Conservation (phyloP, 345 rosid species). For the Eucalyptus sp. region DNA sequence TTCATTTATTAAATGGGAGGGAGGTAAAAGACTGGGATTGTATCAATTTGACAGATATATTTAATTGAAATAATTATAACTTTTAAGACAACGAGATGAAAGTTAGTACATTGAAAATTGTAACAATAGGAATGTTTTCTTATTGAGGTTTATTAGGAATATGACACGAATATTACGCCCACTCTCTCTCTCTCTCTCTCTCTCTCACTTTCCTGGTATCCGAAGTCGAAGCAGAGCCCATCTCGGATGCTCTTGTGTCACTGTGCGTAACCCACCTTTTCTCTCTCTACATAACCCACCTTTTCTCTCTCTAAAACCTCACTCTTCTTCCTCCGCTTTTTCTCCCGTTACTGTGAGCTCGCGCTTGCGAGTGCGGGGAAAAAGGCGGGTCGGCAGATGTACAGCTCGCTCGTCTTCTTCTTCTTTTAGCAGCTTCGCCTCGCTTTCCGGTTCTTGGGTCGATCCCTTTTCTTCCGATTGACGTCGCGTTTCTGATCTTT, state of each 20-base stretch:
- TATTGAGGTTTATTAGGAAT: not conserved
- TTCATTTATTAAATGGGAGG: not conserved
- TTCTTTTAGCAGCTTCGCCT: not conserved
- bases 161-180: not conserved
- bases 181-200: not conserved
- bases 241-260: not conserved
- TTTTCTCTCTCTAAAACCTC: not conserved
- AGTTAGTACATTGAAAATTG: not conserved
- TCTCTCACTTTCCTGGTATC: not conserved
- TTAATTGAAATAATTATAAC: not conserved
- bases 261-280: not conserved
- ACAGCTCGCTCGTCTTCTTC: not conserved
- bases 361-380: not conserved
- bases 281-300: not conserved
- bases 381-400: not conserved
- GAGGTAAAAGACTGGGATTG: not conserved
- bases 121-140: not conserved
- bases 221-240: not conserved
- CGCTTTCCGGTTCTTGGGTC: not conserved
- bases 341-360: not conserved
- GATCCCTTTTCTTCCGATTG: not conserved
- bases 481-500: not conserved
- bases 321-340: not conserved
- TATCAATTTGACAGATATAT: not conserved
- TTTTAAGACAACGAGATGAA: not conserved